Evolutionary conservation across 768 basidiomycete species (phyloP).

Genomic region (Phanerochaete sordida): DNA sequence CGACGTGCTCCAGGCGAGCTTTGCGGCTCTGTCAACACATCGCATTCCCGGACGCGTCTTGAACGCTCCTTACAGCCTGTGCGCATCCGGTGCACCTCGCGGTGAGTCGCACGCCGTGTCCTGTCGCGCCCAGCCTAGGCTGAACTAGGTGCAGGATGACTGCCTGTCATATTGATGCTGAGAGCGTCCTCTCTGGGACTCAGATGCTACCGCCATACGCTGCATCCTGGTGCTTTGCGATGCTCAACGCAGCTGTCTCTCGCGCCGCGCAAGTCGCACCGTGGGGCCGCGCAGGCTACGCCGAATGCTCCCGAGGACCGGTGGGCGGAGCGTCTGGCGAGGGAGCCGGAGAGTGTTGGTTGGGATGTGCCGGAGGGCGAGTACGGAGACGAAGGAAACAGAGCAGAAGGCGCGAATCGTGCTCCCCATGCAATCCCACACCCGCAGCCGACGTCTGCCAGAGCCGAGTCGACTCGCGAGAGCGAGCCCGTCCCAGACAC

Average conservation of each 20-base stretch:
- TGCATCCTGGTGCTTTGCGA: slow-evolving; percentile 20
- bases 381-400: background rate
- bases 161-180: slow-evolving; percentile 74
- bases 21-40: slow-evolving; percentile 8
- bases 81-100: slow-evolving; percentile 16
- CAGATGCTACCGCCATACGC: slow-evolving; percentile 40
- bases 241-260: background rate
- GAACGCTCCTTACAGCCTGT: slow-evolving; percentile 11
- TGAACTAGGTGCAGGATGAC: slow-evolving; percentile 52
- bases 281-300: background rate
- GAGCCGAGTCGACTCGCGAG: background rate
- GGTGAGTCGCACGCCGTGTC: slow-evolving; percentile 6
- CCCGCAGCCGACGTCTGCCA: background rate
- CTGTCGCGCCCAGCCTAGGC: background rate
- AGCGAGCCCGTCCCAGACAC: background rate
- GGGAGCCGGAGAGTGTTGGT: background rate
- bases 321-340: background rate
- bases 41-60: slow-evolving; percentile 11
- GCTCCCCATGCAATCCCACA: background rate
- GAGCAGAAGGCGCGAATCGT: background rate
- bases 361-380: background rate
- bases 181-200: slow-evolving; percentile 79
- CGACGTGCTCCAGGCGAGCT: slow-evolving; percentile 2
- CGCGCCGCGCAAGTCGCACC: background rate
- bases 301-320: background rate